These are phyloP conservation scores for Podaxis sp. DNA, from an alignment of 768 basidiomycete genomes.

Conservation along the genomic window DNA sequence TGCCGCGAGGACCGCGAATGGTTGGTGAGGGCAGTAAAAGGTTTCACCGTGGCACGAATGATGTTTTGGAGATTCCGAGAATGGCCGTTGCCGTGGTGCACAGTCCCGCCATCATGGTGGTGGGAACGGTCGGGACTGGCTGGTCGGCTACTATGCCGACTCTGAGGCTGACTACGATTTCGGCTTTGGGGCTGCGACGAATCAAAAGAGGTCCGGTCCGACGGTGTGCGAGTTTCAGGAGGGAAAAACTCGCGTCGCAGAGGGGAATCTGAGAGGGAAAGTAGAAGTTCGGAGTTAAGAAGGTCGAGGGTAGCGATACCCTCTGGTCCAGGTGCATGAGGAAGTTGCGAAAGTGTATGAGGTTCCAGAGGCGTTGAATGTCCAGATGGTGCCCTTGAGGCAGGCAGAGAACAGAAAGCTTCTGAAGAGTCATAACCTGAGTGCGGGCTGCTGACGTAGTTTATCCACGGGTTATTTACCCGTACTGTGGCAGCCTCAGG, in stretches of 20 bases:
- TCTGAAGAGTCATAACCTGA: background rate
- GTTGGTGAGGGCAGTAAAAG: slow-evolving; percentile 40
- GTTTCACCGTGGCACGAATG: slow-evolving; percentile 60
- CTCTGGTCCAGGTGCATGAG: slow-evolving; percentile 42
- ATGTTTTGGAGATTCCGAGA: slow-evolving; percentile 48
- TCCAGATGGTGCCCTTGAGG: slow-evolving; percentile 25
- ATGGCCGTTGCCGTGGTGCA: slow-evolving; percentile 26
- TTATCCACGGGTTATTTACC: slow-evolving; percentile 61
- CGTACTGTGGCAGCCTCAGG: slow-evolving; percentile 61
- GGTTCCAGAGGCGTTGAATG: slow-evolving; percentile 35
- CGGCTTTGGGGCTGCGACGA: background rate
- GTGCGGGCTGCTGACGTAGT: slow-evolving; percentile 29
- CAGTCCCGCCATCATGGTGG: background rate
- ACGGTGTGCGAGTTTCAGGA: background rate
- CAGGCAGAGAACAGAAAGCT: slow-evolving; percentile 12
- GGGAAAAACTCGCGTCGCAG: slow-evolving; percentile 10
- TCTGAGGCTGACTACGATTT: background rate
- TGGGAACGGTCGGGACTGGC: slow-evolving; percentile 1
- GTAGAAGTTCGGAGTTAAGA: slow-evolving; percentile 81
- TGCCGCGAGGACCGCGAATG: background rate
- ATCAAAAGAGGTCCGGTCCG: background rate
- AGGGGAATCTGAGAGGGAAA: slow-evolving; percentile 27
- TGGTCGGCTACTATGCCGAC: slow-evolving; percentile 1
- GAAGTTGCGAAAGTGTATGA: slow-evolving; percentile 34
- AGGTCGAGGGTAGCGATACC: slow-evolving; percentile 57